phyloP scores from a whole-genome alignment of 2,329 filamentous ascomycete species.

The Fusarium oligoseptatum region DNA sequence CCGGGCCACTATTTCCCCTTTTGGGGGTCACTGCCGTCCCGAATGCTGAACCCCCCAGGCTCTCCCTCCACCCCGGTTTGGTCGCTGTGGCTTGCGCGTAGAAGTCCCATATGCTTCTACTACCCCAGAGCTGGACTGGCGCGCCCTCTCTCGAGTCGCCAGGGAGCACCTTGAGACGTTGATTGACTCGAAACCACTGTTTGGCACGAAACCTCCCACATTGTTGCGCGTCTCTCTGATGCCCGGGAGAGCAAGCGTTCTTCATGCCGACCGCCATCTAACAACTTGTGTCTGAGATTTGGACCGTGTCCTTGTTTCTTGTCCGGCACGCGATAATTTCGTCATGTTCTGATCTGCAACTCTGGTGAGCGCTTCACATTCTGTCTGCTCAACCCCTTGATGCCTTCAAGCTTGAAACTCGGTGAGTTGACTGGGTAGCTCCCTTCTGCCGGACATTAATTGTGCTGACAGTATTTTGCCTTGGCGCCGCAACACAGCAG shows the following conservation, averaged over 20 bases:
- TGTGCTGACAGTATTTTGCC: neutral
- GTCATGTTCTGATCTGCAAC: constrained; percentile 13
- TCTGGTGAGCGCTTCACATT: constrained; percentile 17
- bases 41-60: constrained; percentile 30
- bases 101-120: constrained; percentile 36
- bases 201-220: constrained; percentile 13
- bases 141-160: constrained; percentile 29
- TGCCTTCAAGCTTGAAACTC: constrained; percentile 8
- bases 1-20: constrained; percentile 45
- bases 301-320: constrained; percentile 10
- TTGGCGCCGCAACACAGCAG: neutral
- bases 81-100: constrained; percentile 36
- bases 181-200: constrained; percentile 41
- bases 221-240: constrained; percentile 51
- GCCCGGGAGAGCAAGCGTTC: constrained; percentile 48
- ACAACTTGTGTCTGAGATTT: constrained; percentile 15
- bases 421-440: constrained; percentile 8
- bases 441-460: neutral
- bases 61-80: constrained; percentile 39
- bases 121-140: constrained; percentile 34
- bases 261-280: constrained; percentile 6
- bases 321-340: constrained; percentile 18
- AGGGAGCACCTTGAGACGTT: constrained; percentile 44
- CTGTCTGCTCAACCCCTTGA: constrained; percentile 19
- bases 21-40: constrained; percentile 43